phyloP scores from a whole-genome alignment of 306 rosid species.

The Acacia melanoxylon region DNA sequence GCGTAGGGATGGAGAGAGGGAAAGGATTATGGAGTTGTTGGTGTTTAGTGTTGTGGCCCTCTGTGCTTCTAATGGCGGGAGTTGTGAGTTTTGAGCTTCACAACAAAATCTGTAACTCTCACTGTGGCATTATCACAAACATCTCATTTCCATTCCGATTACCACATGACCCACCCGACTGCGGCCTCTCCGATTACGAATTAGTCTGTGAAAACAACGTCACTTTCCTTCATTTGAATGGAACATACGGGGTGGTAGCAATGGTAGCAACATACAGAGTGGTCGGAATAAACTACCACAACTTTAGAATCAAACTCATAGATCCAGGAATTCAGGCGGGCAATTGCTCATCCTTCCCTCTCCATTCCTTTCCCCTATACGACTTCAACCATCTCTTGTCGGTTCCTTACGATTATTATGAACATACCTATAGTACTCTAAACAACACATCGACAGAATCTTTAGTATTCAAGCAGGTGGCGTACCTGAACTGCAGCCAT shows the following conservation, averaged over 20 bases:
- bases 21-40: neutral
- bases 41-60: neutral
- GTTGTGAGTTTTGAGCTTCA: neutral
- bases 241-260: no score
- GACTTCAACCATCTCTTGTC: neutral
- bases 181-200: no score
- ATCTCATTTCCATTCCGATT: no score
- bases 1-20: no score
- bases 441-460: no score
- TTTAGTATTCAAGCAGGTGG: no score
- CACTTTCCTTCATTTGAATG: no score
- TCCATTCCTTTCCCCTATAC: neutral
- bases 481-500: neutral
- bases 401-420: neutral
- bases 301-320: conserved; percentile 19
- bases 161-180: no score
- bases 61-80: neutral
- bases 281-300: conserved; percentile 33
- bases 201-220: no score
- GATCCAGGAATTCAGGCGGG: neutral
- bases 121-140: no score
- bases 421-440: neutral
- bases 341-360: conserved; percentile 29
- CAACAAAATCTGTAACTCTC: neutral
- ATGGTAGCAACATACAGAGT: conserved; percentile 18